Evolutionary conservation across 2,329 filamentous ascomycete genomes (phyloP), one percentile per base, ranked within the genome.

Genomic region (Pseudonectria foliicola): DNA sequence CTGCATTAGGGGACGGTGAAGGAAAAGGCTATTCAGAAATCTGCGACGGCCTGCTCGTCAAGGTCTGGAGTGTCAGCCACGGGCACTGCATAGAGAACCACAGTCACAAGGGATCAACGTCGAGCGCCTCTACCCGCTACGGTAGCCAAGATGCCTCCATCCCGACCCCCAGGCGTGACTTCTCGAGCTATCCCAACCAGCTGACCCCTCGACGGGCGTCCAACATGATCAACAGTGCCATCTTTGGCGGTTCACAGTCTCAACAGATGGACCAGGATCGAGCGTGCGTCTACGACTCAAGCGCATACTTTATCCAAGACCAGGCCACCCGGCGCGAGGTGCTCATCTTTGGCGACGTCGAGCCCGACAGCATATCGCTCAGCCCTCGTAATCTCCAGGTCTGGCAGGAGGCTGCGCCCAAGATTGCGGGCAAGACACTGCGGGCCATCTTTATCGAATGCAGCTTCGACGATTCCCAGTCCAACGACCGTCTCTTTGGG

Each of bases 361-460:
- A 98, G 55, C 88, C 92, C 1, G 92, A 98, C 59, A 82, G 79
- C 7, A 63, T 96, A 16, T 93, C 87, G 0, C 62, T 90, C 2
- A 82, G 77, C 2, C 88, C 90, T 1, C 79, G 89, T 15, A 96
- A 92, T 46, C 64, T 73, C n/a, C 68, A 70, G 11, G 78, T 98
- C 11, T 98, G 92, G 92, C 73, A 77, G 45, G 85, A 92, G 52
- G 90, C 90, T 0, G 90, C 89, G 0, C 82, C 82, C 7, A 95
- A 93, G 55, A 79, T 98, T 16, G 82, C 71, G 0, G 64, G 70
- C 0, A 85, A 86, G 2, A 69, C 73, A 4, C 70, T 98, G 1
- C 74, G 71, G 0, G 90, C 82, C 10, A 83, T 98, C 10, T 90
- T 96, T 54, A 93, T 98, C 49, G 92, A 98, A 66, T 96, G 90